phyloP scores from a whole-genome alignment of 2,329 filamentous ascomycete genomes.

The Parafenestella ontariensis region DNA sequence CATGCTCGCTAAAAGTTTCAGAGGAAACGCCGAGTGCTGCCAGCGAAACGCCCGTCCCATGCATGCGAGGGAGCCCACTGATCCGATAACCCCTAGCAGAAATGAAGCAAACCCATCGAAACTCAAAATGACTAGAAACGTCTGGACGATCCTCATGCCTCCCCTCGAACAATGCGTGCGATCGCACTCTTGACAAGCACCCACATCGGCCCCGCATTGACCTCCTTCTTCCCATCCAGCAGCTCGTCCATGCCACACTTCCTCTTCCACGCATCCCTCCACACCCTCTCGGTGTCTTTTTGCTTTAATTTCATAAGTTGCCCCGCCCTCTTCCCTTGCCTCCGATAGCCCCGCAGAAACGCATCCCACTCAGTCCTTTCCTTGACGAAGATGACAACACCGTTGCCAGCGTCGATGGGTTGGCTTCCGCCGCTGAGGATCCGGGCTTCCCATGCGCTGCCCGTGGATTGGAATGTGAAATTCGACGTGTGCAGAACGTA shows the following conservation, averaged over 20 bases:
- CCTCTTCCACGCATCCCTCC: slow-evolving; percentile 33
- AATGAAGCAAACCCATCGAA: not conserved
- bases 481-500: slow-evolving; percentile 30
- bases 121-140: not conserved
- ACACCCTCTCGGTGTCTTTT: slow-evolving; percentile 27
- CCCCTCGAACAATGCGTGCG: slow-evolving; percentile 29
- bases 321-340: slow-evolving; percentile 29
- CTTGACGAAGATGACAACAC: slow-evolving; percentile 33
- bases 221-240: slow-evolving; percentile 23
- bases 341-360: slow-evolving; percentile 31
- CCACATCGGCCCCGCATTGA: slow-evolving; percentile 37
- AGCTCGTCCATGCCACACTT: slow-evolving; percentile 30
- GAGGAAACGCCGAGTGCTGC: slow-evolving; percentile 8
- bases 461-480: slow-evolving; percentile 26
- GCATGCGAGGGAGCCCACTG: not conserved
- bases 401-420: slow-evolving; percentile 34
- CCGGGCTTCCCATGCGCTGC: slow-evolving; percentile 31
- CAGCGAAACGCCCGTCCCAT: not conserved
- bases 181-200: slow-evolving; percentile 35
- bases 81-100: not conserved
- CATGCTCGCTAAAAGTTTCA: slow-evolving; percentile 7
- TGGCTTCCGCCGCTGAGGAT: slow-evolving; percentile 26
- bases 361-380: slow-evolving; percentile 31
- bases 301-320: slow-evolving; percentile 28
- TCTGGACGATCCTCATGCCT: slow-evolving; percentile 20